Evolutionary conservation across 2,329 filamentous ascomycete species (phyloP).

Genomic region (Monilinia fructicola): DNA sequence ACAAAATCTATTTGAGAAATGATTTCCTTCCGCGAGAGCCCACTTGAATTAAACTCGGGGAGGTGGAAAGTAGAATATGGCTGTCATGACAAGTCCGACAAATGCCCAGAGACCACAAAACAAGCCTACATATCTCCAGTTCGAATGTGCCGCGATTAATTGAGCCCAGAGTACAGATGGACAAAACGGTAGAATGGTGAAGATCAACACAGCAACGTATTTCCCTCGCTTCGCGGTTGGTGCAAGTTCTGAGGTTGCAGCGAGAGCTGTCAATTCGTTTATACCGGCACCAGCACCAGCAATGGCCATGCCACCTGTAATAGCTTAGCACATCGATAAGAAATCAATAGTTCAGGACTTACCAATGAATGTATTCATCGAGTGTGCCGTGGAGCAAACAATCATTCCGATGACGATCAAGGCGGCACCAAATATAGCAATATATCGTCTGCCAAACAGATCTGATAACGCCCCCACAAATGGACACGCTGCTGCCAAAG

Average conservation of each 20-base stretch:
- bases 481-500: constrained; percentile 56
- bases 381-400: constrained; percentile 55
- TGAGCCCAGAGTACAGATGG: constrained; percentile 61
- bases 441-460: constrained; percentile 60
- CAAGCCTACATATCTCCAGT: constrained; percentile 56
- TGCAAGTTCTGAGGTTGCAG: constrained; percentile 66
- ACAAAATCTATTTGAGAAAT: constrained; percentile 51
- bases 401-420: constrained; percentile 60
- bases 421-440: constrained; percentile 54
- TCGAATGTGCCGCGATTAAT: constrained; percentile 49
- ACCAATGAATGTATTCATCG: constrained; percentile 63
- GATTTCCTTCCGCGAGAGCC: constrained; percentile 43
- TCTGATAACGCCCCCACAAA: constrained; percentile 68
- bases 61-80: constrained; percentile 55
- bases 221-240: constrained; percentile 61
- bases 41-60: constrained; percentile 45
- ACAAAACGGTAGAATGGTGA: constrained; percentile 61
- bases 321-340: constrained; percentile 1
- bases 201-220: constrained; percentile 59
- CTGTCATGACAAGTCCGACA: constrained; percentile 51
- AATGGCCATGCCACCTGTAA: constrained; percentile 50
- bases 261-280: constrained; percentile 63
- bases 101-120: constrained; percentile 54
- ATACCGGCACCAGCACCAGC: constrained; percentile 65
- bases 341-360: constrained; percentile 27